Conservation (phyloP, 306 rosid species). For the Alnus rubra region DNA sequence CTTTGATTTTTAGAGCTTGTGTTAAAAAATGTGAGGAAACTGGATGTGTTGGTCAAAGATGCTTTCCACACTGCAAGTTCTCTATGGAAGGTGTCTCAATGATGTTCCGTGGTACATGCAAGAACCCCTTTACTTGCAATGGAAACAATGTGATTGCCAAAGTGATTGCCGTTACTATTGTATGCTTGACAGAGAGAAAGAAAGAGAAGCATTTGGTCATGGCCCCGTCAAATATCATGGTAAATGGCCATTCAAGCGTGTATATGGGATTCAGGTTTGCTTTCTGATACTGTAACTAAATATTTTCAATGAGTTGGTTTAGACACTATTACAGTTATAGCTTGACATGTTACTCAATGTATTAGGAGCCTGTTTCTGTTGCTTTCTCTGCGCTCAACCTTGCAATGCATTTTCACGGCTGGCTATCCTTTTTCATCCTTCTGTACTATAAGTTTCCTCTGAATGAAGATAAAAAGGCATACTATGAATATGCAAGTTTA, state of each 20-base stretch:
- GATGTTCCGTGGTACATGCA: conserved; percentile 54
- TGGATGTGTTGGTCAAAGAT: conserved; percentile 58
- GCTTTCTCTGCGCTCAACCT: conserved; percentile 71
- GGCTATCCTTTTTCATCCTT: conserved; percentile 66
- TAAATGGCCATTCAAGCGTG: conserved; percentile 79
- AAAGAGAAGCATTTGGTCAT: conserved; percentile 44
- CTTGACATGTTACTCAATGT: conserved; percentile 26
- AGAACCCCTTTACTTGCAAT: conserved; percentile 57
- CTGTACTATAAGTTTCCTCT: conserved; percentile 57
- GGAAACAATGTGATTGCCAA: conserved; percentile 70
- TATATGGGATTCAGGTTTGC: conserved; percentile 76
- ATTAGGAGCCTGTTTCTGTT: conserved; percentile 79
- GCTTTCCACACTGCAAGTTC: conserved; percentile 64
- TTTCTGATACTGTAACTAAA: conserved; percentile 6
- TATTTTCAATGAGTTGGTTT: conserved; percentile 20
- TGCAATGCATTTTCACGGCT: conserved; percentile 72
- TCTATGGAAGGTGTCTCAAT: conserved; percentile 33
- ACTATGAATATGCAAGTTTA: conserved; percentile 53
- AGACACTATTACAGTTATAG: conserved; percentile 6
- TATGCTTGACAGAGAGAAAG: conserved; percentile 67
- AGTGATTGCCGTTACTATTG: conserved; percentile 67
- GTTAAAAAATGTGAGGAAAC: conserved; percentile 59
- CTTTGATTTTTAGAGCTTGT: conserved; percentile 50
- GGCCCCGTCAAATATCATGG: conserved; percentile 72
- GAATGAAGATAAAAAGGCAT: conserved; percentile 50